A percentile compares a stretch with the other conserved stretches of the same genome.
Conservation (phyloP, 1,284 basidiomycete genomes). For the Sphagnurus paluster region DNA sequence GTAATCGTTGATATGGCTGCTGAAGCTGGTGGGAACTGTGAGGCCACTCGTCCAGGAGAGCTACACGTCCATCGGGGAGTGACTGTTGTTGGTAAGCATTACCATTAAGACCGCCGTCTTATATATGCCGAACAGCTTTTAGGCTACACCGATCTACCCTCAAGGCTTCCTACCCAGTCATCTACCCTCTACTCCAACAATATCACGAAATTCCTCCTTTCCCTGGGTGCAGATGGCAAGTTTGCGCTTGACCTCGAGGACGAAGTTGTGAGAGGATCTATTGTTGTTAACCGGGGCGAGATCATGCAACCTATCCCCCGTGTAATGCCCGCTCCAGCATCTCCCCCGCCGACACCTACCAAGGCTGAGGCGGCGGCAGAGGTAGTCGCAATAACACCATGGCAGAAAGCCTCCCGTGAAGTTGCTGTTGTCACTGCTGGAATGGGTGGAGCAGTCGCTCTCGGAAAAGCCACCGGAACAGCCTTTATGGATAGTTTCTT, state of each 20-base stretch:
- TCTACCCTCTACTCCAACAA: slow-evolving; percentile 89
- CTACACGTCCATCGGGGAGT: slow-evolving; percentile 69
- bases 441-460: slow-evolving; percentile 68
- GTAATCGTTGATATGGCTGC: slow-evolving; percentile 84
- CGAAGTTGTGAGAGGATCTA: slow-evolving; percentile 80
- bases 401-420: slow-evolving; percentile 76
- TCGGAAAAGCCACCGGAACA: slow-evolving; percentile 77
- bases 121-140: slow-evolving; percentile 8
- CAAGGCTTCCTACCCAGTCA: slow-evolving; percentile 81
- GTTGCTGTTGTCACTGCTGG: slow-evolving; percentile 72
- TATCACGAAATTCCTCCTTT: slow-evolving; percentile 84
- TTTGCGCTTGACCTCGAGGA: slow-evolving; percentile 74
- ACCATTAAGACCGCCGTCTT: slow-evolving; percentile 2
- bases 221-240: slow-evolving; percentile 63
- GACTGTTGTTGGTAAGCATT: slow-evolving; percentile 67
- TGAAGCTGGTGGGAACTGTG: slow-evolving; percentile 84
- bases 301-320: slow-evolving; percentile 68
- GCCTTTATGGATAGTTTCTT: slow-evolving; percentile 86
- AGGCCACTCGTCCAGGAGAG: slow-evolving; percentile 75
- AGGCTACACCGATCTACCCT: slow-evolving; percentile 83
- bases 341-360: slow-evolving; percentile 48
- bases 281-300: slow-evolving; percentile 71
- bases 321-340: slow-evolving; percentile 56
- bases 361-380: slow-evolving; percentile 54
- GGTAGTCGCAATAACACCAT: slow-evolving; percentile 71